Percentiles rank a stretch among this genome's conserved stretches.
Conservation (phyloP, 208 protist genomes). For the Herpetomonas tarakana region DNA sequence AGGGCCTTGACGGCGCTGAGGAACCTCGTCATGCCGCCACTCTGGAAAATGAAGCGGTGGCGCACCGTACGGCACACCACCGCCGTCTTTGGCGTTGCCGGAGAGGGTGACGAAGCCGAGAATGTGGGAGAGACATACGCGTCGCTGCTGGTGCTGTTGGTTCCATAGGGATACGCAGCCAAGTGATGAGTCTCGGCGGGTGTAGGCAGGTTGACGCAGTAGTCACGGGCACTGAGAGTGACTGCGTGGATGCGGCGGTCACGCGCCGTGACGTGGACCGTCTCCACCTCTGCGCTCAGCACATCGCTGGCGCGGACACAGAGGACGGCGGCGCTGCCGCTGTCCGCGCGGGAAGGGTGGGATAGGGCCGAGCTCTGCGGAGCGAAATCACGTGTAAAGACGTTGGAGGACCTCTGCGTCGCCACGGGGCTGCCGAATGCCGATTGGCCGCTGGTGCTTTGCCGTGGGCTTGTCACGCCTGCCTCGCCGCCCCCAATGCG, state of each 20-base stretch:
- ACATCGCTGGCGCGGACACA: conserved; percentile 26
- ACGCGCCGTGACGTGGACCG: conserved; percentile 21
- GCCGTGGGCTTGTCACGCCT: background rate
- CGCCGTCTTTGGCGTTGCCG: background rate
- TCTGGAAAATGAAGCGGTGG: conserved; percentile 31
- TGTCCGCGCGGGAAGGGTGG: background rate
- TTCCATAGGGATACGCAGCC: no score
- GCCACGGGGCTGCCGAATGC: no score
- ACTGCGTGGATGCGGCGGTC: conserved; percentile 33
- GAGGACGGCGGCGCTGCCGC: conserved; percentile 3
- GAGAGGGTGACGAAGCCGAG: background rate
- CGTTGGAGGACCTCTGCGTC: no score
- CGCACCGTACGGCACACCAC: background rate
- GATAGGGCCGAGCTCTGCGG: no score
- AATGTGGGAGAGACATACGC: background rate
- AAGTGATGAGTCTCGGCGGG: no score
- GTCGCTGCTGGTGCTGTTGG: conserved; percentile 5
- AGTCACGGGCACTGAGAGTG: conserved; percentile 8
- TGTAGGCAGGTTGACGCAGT: background rate
- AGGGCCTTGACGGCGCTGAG: conserved; percentile 16
- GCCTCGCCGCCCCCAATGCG: background rate
- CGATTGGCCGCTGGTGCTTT: no score
- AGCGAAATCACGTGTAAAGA: no score
- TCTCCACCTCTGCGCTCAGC: conserved; percentile 14
- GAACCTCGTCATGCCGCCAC: conserved; percentile 33